These are phyloP conservation scores for Chrysosphaeria jannelii DNA, from an alignment of 2,329 filamentous ascomycete genomes.

Conservation along the genomic window DNA sequence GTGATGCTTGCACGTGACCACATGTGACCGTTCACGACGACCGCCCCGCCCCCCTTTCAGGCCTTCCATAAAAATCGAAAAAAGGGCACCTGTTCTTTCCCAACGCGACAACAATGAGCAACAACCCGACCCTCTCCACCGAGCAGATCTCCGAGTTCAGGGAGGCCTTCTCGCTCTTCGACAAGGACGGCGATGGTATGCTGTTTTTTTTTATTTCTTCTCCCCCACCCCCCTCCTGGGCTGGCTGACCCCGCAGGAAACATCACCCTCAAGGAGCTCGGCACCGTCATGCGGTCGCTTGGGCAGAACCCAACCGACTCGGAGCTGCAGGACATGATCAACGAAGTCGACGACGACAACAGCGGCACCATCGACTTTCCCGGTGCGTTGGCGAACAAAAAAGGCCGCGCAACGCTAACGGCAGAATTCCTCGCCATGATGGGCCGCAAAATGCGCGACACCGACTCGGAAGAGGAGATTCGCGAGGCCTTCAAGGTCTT, in stretches of 20 bases:
- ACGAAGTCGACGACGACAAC: slow-evolving; percentile 78
- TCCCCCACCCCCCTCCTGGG: neutral
- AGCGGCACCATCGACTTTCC: slow-evolving; percentile 81
- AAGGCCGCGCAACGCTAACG: neutral
- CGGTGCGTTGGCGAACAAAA: slow-evolving; percentile 20
- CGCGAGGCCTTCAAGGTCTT: slow-evolving; percentile 62
- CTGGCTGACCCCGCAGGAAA: slow-evolving; percentile 27
- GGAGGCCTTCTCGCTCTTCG: slow-evolving; percentile 97
- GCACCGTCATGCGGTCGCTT: slow-evolving; percentile 71
- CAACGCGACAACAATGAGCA: neutral
- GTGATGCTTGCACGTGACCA: too few relatives aligned
- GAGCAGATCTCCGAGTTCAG: slow-evolving; percentile 99
- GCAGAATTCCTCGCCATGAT: slow-evolving; percentile 79
- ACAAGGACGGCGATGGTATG: slow-evolving; percentile 7
- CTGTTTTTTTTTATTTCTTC: slow-evolving; percentile 1
- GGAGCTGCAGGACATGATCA: slow-evolving; percentile 81
- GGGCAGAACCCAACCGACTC: slow-evolving; percentile 77
- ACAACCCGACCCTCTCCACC: too few relatives aligned
- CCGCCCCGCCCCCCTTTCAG: too few relatives aligned
- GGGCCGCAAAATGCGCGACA: slow-evolving; percentile 85
- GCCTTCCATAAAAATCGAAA: too few relatives aligned
- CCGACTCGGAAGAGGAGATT: slow-evolving; percentile 73
- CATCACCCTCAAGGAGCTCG: slow-evolving; percentile 75
- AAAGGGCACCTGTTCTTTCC: too few relatives aligned
- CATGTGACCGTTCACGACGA: too few relatives aligned